Evolutionary conservation across 768 basidiomycete species (phyloP).

Genomic region (Neoboletus brunneissimus): DNA sequence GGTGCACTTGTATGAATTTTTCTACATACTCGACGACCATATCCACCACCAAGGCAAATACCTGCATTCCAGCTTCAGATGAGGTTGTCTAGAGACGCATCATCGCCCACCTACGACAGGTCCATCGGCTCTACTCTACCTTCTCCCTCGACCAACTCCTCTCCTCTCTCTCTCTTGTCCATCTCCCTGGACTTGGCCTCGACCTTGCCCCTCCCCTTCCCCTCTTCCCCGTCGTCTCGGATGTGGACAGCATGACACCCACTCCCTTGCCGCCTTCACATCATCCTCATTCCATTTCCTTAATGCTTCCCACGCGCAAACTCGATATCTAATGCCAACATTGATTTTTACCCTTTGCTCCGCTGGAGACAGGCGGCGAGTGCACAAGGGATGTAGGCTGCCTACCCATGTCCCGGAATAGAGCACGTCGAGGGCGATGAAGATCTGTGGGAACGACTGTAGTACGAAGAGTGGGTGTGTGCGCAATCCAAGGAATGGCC

Average conservation of each 20-base stretch:
- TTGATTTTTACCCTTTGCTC: constrained; percentile 52
- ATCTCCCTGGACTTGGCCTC: neutral
- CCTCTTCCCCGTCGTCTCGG: neutral
- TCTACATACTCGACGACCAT: too few relatives aligned
- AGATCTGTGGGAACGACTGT: too few relatives aligned
- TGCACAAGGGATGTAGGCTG: constrained; percentile 8
- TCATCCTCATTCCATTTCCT: constrained; percentile 95
- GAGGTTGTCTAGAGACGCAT: neutral
- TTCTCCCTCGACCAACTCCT: constrained; percentile 32
- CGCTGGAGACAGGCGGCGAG: constrained; percentile 25
- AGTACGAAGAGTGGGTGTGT: too few relatives aligned
- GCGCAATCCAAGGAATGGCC: too few relatives aligned
- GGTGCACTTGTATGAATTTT: too few relatives aligned
- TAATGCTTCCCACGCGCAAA: constrained; percentile 86
- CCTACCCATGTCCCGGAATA: too few relatives aligned
- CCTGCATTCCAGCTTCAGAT: neutral
- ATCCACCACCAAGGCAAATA: neutral
- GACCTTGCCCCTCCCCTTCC: neutral
- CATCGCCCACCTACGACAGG: constrained; percentile 25
- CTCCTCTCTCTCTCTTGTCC: neutral
- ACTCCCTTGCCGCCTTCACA: constrained; percentile 71
- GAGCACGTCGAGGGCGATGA: too few relatives aligned
- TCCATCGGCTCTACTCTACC: constrained; percentile 40
- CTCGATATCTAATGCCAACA: constrained; percentile 75
- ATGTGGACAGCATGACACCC: constrained; percentile 60